Conservation (phyloP, 768 basidiomycete genomes). For the Suillus placidus region DNA sequence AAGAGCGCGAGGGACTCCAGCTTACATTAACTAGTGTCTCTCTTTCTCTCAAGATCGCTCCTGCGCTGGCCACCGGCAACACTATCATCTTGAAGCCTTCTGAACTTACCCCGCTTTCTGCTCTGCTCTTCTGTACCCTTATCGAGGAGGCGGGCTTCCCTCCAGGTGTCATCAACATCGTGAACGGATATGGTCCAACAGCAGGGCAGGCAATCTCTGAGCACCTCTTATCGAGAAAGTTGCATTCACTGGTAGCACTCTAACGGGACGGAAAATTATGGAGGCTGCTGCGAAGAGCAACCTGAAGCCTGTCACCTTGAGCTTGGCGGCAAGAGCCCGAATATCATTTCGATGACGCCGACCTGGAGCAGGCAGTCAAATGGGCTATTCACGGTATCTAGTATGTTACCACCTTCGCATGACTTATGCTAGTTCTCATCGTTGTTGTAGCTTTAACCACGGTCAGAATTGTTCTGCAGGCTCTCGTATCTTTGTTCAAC, state of each 20-base stretch:
- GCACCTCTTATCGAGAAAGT: conserved; percentile 71
- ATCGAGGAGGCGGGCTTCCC: conserved; percentile 75
- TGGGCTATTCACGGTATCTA: conserved; percentile 77
- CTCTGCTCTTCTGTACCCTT: conserved; percentile 52
- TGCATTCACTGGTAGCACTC: conserved; percentile 86
- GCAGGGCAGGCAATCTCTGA: conserved; percentile 71
- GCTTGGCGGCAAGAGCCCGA: conserved; percentile 55
- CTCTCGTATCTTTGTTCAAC: conserved; percentile 62
- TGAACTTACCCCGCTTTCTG: conserved; percentile 76
- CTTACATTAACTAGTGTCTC: conserved; percentile 45
- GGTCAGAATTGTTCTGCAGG: conserved; percentile 57
- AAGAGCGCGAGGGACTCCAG: too few relatives aligned
- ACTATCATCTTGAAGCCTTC: conserved; percentile 81
- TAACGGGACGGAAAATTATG: conserved; percentile 78
- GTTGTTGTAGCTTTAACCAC: conserved; percentile 39
- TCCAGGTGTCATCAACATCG: conserved; percentile 74
- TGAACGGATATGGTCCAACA: conserved; percentile 71
- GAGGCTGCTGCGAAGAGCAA: conserved; percentile 81
- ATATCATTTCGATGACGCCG: conserved; percentile 50
- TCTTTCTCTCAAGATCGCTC: conserved; percentile 70
- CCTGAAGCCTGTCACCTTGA: conserved; percentile 74
- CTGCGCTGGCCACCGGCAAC: conserved; percentile 81
- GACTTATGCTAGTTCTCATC: background rate
- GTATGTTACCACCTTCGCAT: conserved; percentile 42
- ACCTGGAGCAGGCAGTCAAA: conserved; percentile 58